Evolutionary conservation across 106 monocot genomes (phyloP).

Genomic region (Platanthera guangdongensis): DNA sequence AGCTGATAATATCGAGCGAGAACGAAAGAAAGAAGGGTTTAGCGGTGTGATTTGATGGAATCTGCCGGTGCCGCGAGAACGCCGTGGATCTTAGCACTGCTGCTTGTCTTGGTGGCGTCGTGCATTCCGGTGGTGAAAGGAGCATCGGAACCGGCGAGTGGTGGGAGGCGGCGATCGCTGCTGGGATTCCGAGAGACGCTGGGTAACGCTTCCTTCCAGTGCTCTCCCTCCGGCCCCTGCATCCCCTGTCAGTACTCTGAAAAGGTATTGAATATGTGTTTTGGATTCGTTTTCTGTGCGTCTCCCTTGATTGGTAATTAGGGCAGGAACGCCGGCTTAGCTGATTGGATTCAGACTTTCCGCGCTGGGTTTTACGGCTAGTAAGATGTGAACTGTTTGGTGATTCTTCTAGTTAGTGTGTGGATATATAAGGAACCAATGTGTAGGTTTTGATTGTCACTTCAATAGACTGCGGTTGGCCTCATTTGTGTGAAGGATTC

Average conservation of each 20-base stretch:
- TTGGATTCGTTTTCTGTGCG: neutral
- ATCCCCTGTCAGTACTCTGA: slow-evolving; percentile 83
- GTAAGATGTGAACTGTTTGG: neutral
- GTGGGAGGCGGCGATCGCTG: slow-evolving; percentile 34
- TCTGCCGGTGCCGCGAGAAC: neutral
- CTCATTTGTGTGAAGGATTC: too few relatives aligned
- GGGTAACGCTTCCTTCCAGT: slow-evolving; percentile 72
- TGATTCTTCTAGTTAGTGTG: neutral
- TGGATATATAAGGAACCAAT: neutral
- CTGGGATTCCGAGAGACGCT: slow-evolving; percentile 50
- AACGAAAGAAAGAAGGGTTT: neutral
- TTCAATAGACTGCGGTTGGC: neutral
- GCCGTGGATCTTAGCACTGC: neutral
- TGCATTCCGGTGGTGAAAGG: slow-evolving; percentile 5
- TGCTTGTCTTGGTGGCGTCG: neutral
- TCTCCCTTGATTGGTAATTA: neutral
- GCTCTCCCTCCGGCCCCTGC: slow-evolving; percentile 89
- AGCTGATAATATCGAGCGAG: too few relatives aligned
- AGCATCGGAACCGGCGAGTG: slow-evolving; percentile 1
- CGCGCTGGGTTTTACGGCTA: neutral
- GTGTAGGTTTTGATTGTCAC: neutral
- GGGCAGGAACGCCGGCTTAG: neutral
- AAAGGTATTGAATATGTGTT: slow-evolving; percentile 42
- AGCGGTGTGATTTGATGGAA: neutral
- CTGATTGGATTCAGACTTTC: neutral